Conservation (phyloP, 768 basidiomycete species). For the Tremella yokohamensis region DNA sequence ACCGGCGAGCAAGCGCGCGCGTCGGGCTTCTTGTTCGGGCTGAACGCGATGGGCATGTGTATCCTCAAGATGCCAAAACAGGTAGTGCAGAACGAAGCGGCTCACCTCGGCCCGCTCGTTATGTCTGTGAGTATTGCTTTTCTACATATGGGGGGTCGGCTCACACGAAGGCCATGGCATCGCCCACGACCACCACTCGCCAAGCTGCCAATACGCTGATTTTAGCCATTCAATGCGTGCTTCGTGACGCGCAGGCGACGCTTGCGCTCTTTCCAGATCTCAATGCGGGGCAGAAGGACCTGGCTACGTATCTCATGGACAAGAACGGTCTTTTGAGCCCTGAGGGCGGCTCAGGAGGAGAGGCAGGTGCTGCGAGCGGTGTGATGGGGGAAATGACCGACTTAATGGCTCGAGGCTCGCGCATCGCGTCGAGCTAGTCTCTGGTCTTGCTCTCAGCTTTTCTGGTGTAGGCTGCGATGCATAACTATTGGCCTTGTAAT, state of each 20-base stretch:
- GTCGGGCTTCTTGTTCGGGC: conserved; percentile 32
- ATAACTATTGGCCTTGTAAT: too few relatives aligned
- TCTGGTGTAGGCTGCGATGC: too few relatives aligned
- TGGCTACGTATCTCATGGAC: conserved; percentile 38
- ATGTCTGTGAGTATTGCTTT: conserved; percentile 26
- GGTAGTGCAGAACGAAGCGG: conserved; percentile 32
- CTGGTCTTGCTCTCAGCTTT: too few relatives aligned
- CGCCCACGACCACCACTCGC: conserved; percentile 21
- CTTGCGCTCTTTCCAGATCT: conserved; percentile 26
- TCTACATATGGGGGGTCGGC: neutral
- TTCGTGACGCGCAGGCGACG: conserved; percentile 20
- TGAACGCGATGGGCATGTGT: conserved; percentile 38
- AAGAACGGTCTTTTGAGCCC: conserved; percentile 23
- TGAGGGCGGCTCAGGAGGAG: neutral
- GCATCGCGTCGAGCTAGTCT: too few relatives aligned
- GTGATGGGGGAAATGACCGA: conserved; percentile 4
- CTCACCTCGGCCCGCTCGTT: conserved; percentile 21
- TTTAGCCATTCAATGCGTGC: conserved; percentile 32
- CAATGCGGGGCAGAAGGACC: conserved; percentile 26
- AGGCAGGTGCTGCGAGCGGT: neutral
- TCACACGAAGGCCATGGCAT: conserved; percentile 17
- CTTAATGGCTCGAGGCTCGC: neutral
- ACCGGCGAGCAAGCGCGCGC: conserved; percentile 13
- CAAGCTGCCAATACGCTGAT: conserved; percentile 39
- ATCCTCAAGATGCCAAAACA: conserved; percentile 30